phyloP scores from a whole-genome alignment of 2,329 filamentous ascomycete species.

The Epichloe sibirici region DNA sequence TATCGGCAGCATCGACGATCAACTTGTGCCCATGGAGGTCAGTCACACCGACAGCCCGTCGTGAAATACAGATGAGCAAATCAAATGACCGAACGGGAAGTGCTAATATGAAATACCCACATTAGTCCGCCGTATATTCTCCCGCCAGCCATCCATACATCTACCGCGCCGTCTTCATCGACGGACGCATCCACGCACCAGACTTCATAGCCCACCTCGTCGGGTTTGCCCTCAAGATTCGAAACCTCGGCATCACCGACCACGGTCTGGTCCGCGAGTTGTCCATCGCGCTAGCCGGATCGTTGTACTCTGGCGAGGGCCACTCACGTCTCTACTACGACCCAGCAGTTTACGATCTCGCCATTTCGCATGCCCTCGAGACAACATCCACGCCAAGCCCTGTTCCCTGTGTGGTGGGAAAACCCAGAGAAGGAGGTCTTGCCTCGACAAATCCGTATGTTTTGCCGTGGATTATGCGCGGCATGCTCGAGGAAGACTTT shows the following conservation, averaged over 20 bases:
- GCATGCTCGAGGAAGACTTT: constrained; percentile 80
- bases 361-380: constrained; percentile 61
- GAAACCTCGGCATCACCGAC: constrained; percentile 85
- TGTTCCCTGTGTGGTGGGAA: constrained; percentile 18
- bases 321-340: constrained; percentile 93
- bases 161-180: constrained; percentile 89
- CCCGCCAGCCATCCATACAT: constrained; percentile 84
- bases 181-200: constrained; percentile 80
- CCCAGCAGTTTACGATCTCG: constrained; percentile 68
- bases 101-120: constrained; percentile 1
- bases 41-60: constrained; percentile 9
- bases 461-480: constrained; percentile 90
- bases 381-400: constrained; percentile 43
- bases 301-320: constrained; percentile 81
- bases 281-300: constrained; percentile 77
- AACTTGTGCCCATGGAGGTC: constrained; percentile 84
- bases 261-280: constrained; percentile 89
- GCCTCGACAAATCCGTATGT: constrained; percentile 69
- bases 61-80: not conserved
- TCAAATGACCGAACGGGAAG: not conserved
- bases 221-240: constrained; percentile 83
- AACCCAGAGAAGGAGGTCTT: constrained; percentile 17
- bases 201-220: constrained; percentile 91
- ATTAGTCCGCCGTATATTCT: constrained; percentile 72
- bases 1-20: constrained; percentile 91